A percentile compares a stretch with the other conserved stretches of the same genome.
phyloP scores from a whole-genome alignment of 495 filamentous ascomycete genomes.

The Pyrenula aspistea region DNA sequence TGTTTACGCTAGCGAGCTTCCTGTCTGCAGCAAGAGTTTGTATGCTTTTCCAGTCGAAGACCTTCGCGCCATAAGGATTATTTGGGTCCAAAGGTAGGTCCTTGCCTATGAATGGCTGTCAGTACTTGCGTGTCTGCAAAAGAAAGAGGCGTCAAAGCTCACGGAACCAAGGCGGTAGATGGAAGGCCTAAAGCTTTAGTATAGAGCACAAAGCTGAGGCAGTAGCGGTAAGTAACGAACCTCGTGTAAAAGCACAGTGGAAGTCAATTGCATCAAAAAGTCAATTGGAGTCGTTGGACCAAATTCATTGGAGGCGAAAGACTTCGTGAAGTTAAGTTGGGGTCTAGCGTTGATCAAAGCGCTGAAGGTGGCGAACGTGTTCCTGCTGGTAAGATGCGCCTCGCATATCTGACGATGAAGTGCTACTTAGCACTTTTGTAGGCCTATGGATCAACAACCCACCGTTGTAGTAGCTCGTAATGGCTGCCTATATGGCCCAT shows the following conservation, averaged over 20 bases:
- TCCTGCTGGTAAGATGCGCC: not conserved
- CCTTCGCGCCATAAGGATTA: not conserved
- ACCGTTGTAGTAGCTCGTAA: not conserved
- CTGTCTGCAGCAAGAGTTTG: not conserved
- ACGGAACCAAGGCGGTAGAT: not conserved
- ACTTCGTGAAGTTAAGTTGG: not conserved
- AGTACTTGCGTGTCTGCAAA: not conserved
- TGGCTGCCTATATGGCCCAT: not conserved
- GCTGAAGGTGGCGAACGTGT: not conserved
- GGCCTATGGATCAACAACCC: not conserved
- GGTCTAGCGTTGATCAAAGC: not conserved
- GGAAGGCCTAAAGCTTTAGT: not conserved
- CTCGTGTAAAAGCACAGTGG: not conserved
- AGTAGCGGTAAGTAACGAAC: not conserved
- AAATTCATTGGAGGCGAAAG: not conserved
- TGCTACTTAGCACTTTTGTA: not conserved
- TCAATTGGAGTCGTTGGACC: not conserved
- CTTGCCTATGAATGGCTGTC: not conserved
- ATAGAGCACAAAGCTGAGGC: not conserved
- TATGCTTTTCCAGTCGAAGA: not conserved
- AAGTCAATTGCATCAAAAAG: not conserved
- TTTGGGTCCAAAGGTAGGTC: not conserved
- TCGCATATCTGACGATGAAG: not conserved
- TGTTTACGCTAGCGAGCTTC: not conserved
- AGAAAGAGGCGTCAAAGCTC: not conserved